phyloP scores from a whole-genome alignment of 148 eudicot genomes.

The Camellia sinensis region DNA sequence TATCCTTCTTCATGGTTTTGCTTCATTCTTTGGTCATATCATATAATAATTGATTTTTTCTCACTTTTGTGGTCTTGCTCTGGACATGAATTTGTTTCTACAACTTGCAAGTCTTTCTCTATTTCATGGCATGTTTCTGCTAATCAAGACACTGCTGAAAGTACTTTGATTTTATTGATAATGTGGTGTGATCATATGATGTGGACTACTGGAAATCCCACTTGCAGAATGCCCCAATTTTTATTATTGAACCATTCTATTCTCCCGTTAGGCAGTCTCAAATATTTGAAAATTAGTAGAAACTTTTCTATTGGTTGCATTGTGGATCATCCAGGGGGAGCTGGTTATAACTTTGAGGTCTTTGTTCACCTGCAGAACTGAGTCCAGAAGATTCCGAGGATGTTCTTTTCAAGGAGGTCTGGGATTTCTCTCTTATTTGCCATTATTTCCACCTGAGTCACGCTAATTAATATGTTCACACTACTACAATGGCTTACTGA shows the following conservation, averaged over 20 bases:
- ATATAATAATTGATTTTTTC: not conserved
- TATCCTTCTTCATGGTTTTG: not conserved
- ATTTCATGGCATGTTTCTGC: not conserved
- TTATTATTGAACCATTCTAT: not conserved
- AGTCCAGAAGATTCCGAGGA: conserved; percentile 92
- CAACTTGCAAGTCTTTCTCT: not conserved
- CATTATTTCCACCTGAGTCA: not conserved
- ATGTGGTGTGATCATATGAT: not conserved
- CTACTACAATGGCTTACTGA: not conserved
- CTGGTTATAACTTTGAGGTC: conserved; percentile 3
- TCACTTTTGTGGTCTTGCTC: not conserved
- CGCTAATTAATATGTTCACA: not conserved
- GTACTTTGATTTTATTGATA: not conserved
- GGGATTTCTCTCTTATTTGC: conserved; percentile 15
- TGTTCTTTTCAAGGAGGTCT: conserved; percentile 96
- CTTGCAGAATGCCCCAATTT: not conserved
- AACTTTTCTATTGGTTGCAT: not conserved
- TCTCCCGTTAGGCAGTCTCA: not conserved
- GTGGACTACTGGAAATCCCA: not conserved
- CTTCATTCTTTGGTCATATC: not conserved
- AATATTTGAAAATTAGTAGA: not conserved
- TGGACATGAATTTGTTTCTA: conserved; percentile 4
- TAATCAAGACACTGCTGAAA: not conserved
- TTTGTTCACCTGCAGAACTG: conserved; percentile 54
- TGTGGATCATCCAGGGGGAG: not conserved